A percentile compares a stretch with the other conserved stretches of the same genome.
Conservation (phyloP, 768 basidiomycete species). For the Trametes cinnabarina region DNA sequence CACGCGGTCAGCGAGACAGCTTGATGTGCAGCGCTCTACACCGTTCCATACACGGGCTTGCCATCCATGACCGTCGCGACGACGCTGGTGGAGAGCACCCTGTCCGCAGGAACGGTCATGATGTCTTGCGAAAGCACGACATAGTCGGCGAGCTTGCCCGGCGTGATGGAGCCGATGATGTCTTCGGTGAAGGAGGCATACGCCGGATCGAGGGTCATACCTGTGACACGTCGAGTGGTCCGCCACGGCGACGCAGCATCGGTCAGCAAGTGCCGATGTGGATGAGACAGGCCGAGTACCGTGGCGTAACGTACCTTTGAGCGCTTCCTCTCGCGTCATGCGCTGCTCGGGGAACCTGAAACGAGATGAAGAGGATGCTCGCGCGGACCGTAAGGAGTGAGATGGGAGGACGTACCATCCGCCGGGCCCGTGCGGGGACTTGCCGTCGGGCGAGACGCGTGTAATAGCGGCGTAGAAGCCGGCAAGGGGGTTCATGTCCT, state of each 20-base stretch:
- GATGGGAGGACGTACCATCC: constrained; percentile 63
- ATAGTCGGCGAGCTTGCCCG: constrained; percentile 83
- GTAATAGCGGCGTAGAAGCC: constrained; percentile 90
- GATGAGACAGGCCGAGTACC: background rate
- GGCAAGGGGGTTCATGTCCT: constrained; percentile 77
- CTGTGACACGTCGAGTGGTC: constrained; percentile 36
- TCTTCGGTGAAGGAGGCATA: constrained; percentile 83
- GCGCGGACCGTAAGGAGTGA: background rate
- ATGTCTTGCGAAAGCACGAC: constrained; percentile 83
- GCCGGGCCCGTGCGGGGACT: constrained; percentile 75
- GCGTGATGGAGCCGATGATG: constrained; percentile 68
- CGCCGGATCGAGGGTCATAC: constrained; percentile 86
- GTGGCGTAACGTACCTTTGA: constrained; percentile 50
- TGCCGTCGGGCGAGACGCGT: constrained; percentile 63
- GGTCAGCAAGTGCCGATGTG: background rate
- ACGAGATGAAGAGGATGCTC: background rate
- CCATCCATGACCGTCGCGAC: constrained; percentile 82
- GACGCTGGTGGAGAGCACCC: constrained; percentile 68
- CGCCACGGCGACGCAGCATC: background rate
- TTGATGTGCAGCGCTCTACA: background rate
- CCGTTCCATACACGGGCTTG: constrained; percentile 42
- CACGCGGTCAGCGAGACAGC: too few species aligned
- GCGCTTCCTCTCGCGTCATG: constrained; percentile 71
- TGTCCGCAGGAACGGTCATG: constrained; percentile 56
- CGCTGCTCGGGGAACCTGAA: constrained; percentile 80